phyloP scores from a whole-genome alignment of 805 yeast species.

The Candida ulmi region DNA sequence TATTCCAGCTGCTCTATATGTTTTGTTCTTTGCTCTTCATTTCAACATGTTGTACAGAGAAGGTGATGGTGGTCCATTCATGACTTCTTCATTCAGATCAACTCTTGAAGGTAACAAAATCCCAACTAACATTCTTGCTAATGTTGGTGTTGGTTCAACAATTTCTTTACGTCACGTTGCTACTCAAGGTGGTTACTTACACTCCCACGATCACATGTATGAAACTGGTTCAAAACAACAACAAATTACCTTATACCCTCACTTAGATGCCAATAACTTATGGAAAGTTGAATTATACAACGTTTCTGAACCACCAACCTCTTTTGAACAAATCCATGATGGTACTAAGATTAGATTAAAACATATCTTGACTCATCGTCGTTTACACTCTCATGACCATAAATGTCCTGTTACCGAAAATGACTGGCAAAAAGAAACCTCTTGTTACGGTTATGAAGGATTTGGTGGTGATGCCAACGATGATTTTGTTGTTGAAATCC shows the following conservation, averaged over 20 bases:
- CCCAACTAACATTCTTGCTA: conserved; percentile 53
- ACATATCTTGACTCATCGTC: conserved; percentile 52
- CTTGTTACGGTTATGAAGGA: conserved; percentile 71
- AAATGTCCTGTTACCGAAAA: conserved; percentile 68
- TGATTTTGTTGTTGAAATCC: conserved; percentile 74
- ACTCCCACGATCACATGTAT: conserved; percentile 68
- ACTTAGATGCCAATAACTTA: conserved; percentile 65
- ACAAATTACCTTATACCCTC: conserved; percentile 77
- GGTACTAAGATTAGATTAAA: conserved; percentile 67
- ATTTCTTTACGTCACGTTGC: conserved; percentile 63
- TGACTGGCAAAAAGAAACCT: conserved; percentile 83
- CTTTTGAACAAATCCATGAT: conserved; percentile 57
- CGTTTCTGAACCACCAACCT: conserved; percentile 46
- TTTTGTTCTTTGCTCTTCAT: conserved; percentile 57
- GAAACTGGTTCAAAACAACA: conserved; percentile 83
- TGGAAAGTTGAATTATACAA: conserved; percentile 70
- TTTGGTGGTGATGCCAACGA: conserved; percentile 82
- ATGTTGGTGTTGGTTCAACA: conserved; percentile 68
- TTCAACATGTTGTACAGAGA: conserved; percentile 50
- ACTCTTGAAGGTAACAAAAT: conserved; percentile 54
- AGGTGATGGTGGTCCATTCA: conserved; percentile 68
- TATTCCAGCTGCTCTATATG: conserved; percentile 52
- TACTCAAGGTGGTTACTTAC: conserved; percentile 77
- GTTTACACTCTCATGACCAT: conserved; percentile 81
- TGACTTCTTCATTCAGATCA: conserved; percentile 68